Conservation (phyloP, 306 rosid genomes). For the Urtica urens region DNA sequence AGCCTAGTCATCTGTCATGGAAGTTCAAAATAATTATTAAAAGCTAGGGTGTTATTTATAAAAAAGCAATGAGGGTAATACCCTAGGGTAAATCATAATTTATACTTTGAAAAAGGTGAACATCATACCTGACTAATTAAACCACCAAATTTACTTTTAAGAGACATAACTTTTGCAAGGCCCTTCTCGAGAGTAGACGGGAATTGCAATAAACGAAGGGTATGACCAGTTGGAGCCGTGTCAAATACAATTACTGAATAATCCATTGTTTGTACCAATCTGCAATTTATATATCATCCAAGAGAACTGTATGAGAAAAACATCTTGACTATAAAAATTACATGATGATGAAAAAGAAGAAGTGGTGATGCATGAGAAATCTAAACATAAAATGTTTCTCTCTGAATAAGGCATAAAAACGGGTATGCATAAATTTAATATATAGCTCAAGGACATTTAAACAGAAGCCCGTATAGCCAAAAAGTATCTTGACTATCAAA, state of each 20-base stretch:
- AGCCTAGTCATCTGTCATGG: slow-evolving; percentile 65
- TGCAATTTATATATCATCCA: slow-evolving; percentile 21
- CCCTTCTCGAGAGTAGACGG: slow-evolving; percentile 96
- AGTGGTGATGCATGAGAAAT: neutral
- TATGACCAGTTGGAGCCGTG: slow-evolving; percentile 99
- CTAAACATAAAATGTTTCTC: neutral
- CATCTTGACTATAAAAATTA: neutral
- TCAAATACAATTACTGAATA: slow-evolving; percentile 94
- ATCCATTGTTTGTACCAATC: slow-evolving; percentile 98
- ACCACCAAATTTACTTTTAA: slow-evolving; percentile 93
- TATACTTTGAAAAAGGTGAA: neutral
- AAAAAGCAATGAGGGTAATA: neutral
- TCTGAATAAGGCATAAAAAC: neutral
- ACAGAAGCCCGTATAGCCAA: no score
- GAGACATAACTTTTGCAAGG: slow-evolving; percentile 81
- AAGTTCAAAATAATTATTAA: slow-evolving; percentile 2
- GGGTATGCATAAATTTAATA: neutral
- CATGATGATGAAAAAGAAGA: neutral
- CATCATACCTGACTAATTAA: slow-evolving; percentile 63
- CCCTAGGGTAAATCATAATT: neutral
- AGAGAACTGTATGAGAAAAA: neutral
- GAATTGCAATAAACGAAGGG: slow-evolving; percentile 87
- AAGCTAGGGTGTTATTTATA: neutral
- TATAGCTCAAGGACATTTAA: neutral
- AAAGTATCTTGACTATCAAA: no score